Evolutionary conservation across 495 filamentous ascomycete species (phyloP).

Genomic region (Podospora appendiculata): DNA sequence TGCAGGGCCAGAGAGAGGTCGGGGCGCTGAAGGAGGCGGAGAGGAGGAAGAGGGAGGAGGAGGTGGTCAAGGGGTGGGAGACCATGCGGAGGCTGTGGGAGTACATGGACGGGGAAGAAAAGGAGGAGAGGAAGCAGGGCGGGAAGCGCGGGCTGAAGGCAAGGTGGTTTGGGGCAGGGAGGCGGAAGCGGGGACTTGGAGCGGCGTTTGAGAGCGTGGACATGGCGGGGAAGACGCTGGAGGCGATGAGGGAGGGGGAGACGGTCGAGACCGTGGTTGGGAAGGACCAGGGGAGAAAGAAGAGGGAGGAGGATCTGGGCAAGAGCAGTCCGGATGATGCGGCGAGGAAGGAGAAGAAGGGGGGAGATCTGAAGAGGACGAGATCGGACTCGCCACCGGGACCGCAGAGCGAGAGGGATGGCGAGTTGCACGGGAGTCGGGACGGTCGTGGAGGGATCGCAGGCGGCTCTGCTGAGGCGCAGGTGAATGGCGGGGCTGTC

Average conservation of each 20-base stretch:
- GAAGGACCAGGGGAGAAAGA: conserved; percentile 7
- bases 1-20: conserved; percentile 37
- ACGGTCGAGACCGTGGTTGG: conserved; percentile 17
- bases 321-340: conserved; percentile 9
- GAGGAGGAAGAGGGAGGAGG: not conserved
- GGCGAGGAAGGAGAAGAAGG: conserved; percentile 7
- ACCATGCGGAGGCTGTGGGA: conserved; percentile 33
- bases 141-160: conserved; percentile 13
- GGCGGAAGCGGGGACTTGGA: conserved; percentile 24
- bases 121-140: conserved; percentile 17
- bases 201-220: conserved; percentile 40
- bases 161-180: conserved; percentile 1
- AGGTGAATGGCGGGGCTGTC: not conserved
- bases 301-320: conserved; percentile 5
- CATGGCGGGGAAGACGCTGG: conserved; percentile 32
- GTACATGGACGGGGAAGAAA: conserved; percentile 30
- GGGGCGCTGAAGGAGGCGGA: conserved; percentile 14
- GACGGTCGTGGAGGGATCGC: not conserved
- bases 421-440: not conserved
- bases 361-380: not conserved
- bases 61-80: conserved; percentile 33
- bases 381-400: not conserved
- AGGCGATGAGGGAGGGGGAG: conserved; percentile 28
- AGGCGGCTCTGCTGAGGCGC: not conserved
- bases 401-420: not conserved